Evolutionary conservation across 2,329 filamentous ascomycete species (phyloP).

Genomic region (Penicillium verrucosum): DNA sequence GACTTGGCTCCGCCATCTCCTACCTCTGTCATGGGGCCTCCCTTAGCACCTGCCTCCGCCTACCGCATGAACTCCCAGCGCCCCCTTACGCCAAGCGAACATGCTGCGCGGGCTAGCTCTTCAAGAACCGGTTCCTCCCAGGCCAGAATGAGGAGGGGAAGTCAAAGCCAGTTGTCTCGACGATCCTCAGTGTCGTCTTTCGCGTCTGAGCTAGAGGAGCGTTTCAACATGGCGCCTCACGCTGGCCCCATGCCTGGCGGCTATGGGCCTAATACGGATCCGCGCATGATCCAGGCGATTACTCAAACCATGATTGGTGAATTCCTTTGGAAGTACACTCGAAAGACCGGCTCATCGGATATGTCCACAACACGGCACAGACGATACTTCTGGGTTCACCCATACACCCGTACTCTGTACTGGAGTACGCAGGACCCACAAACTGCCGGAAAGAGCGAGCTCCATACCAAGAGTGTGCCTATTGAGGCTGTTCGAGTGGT

Average conservation of each 20-base stretch:
- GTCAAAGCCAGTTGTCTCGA: conserved; percentile 51
- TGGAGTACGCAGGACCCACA: conserved; percentile 92
- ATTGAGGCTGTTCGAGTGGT: conserved; percentile 93
- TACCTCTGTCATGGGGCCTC: conserved; percentile 70
- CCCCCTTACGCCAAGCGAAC: conserved; percentile 61
- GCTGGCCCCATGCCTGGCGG: conserved; percentile 53
- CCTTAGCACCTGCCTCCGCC: conserved; percentile 76
- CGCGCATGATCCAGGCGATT: conserved; percentile 97
- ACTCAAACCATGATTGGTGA: conserved; percentile 99
- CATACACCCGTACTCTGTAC: conserved; percentile 92
- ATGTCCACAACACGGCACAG: conserved; percentile 87
- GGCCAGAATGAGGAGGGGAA: conserved; percentile 47
- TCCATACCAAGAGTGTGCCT: conserved; percentile 81
- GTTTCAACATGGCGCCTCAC: conserved; percentile 72
- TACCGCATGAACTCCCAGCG: conserved; percentile 51
- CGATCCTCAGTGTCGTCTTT: conserved; percentile 93
- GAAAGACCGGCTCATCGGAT: conserved; percentile 83
- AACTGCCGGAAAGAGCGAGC: conserved; percentile 69
- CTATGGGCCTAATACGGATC: conserved; percentile 74
- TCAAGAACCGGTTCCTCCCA: conserved; percentile 57
- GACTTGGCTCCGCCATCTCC: conserved; percentile 44
- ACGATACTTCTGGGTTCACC: conserved; percentile 98
- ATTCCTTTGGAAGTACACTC: conserved; percentile 98
- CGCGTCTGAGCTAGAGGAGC: conserved; percentile 83
- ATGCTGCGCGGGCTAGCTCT: conserved; percentile 45